A percentile compares a stretch with the other conserved stretches of the same genome.
Conservation (phyloP, 169 alveolate species). For the Eimeria sp. region DNA sequence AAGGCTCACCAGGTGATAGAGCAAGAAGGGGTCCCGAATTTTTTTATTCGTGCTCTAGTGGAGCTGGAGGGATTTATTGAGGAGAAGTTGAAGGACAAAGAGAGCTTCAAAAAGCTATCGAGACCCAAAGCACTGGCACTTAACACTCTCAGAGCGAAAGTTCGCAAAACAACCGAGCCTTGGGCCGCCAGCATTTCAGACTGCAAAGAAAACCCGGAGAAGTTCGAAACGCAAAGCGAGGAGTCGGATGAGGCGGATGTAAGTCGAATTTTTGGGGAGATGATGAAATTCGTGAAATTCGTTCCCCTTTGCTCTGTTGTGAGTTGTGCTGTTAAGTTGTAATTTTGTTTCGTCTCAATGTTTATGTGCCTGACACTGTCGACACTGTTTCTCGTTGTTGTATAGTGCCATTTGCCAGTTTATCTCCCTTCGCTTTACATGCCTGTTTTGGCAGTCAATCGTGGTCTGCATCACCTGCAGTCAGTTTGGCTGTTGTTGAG, state of each 20-base stretch:
- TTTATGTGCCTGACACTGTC: too few relatives aligned
- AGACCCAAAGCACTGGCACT: slow-evolving; percentile 84
- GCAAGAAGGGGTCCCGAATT: slow-evolving; percentile 82
- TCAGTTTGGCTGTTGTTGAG: too few relatives aligned
- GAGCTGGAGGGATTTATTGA: slow-evolving; percentile 73
- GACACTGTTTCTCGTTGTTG: too few relatives aligned
- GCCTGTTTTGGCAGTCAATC: too few relatives aligned
- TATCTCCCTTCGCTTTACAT: too few relatives aligned
- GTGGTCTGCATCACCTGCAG: too few relatives aligned
- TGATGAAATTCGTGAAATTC: too few relatives aligned
- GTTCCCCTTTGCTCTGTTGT: too few relatives aligned
- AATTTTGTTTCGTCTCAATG: too few relatives aligned
- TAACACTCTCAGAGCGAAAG: slow-evolving; percentile 85
- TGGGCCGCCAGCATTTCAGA: slow-evolving; percentile 79
- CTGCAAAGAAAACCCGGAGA: slow-evolving; percentile 81
- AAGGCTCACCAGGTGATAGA: slow-evolving; percentile 82
- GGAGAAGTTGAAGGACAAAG: slow-evolving; percentile 74
- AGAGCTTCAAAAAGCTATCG: slow-evolving; percentile 83
- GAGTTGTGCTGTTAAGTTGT: background rate
- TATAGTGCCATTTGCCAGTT: too few relatives aligned
- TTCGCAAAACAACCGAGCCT: slow-evolving; percentile 84
- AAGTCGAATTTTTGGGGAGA: background rate
- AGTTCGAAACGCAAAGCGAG: slow-evolving; percentile 81
- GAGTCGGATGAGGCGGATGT: slow-evolving; percentile 77
- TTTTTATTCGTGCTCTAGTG: slow-evolving; percentile 81